These are phyloP conservation scores for Tagetes patula DNA, from an alignment of 129 eudicot genomes.

Conservation along the genomic window DNA sequence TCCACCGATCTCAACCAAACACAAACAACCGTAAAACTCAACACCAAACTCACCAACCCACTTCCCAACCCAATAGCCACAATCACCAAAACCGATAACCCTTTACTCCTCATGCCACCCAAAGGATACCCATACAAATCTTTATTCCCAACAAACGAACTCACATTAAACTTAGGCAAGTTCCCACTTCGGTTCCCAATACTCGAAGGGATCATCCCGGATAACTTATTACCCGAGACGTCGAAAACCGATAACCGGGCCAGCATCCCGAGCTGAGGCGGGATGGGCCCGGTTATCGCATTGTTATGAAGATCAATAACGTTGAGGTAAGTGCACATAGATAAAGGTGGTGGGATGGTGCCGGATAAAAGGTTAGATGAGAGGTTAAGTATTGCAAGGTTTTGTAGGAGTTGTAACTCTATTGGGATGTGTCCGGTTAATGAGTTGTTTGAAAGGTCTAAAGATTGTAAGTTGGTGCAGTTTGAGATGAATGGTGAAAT, in stretches of 20 bases:
- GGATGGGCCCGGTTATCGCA: slow-evolving; percentile 52
- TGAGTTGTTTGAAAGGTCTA: slow-evolving; percentile 76
- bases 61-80: slow-evolving; percentile 85
- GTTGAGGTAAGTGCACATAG: slow-evolving; percentile 69
- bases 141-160: slow-evolving; percentile 62
- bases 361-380: slow-evolving; percentile 61
- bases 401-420: slow-evolving; percentile 50
- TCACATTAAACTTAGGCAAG: slow-evolving; percentile 59
- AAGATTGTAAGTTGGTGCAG: slow-evolving; percentile 75
- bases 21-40: slow-evolving; percentile 76
- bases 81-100: slow-evolving; percentile 62
- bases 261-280: slow-evolving; percentile 58
- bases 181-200: slow-evolving; percentile 67
- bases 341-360: slow-evolving; percentile 49
- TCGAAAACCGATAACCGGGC: slow-evolving; percentile 61
- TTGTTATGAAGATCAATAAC: slow-evolving; percentile 74
- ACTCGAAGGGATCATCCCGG: slow-evolving; percentile 62
- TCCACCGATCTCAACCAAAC: slow-evolving; percentile 71
- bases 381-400: slow-evolving; percentile 76
- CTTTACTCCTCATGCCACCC: slow-evolving; percentile 49
- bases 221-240: slow-evolving; percentile 47
- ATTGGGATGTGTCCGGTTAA: slow-evolving; percentile 60
- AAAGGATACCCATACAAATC: slow-evolving; percentile 73
- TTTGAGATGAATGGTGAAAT: slow-evolving; percentile 59
- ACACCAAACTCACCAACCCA: slow-evolving; percentile 72